Evolutionary conservation across 176 grass and related monocot genomes (phyloP).

Genomic region (barley (Hordeum vulgare)): DNA sequence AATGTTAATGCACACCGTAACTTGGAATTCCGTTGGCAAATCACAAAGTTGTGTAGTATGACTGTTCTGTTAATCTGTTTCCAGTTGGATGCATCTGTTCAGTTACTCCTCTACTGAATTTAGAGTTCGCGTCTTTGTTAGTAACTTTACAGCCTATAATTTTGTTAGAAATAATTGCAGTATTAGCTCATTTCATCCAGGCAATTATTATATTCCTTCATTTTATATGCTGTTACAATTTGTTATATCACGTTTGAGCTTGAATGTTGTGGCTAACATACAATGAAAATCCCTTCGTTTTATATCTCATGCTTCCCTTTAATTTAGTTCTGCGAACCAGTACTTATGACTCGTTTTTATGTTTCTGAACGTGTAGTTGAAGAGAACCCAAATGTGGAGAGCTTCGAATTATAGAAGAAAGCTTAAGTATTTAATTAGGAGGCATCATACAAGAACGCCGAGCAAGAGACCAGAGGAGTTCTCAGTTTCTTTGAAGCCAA

Average conservation of each 20-base stretch:
- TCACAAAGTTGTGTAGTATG: not conserved
- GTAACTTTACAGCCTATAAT: not conserved
- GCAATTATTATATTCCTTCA: not conserved
- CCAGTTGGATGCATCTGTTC: not conserved
- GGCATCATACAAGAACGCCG: constrained; percentile 23
- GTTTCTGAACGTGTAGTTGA: constrained; percentile 32
- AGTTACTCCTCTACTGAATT: not conserved
- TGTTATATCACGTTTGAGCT: not conserved
- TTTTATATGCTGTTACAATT: not conserved
- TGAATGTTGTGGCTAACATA: not conserved
- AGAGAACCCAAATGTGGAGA: constrained; percentile 26
- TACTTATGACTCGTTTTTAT: not conserved
- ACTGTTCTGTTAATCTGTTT: not conserved
- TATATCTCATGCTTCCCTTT: not conserved
- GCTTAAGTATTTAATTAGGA: constrained; percentile 24
- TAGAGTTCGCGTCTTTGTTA: not conserved
- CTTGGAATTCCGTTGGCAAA: not conserved
- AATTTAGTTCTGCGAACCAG: not conserved
- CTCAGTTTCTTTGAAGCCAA: constrained; percentile 26
- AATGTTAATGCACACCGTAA: not conserved
- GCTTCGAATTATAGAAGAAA: constrained; percentile 30
- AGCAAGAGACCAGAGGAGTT: constrained; percentile 30
- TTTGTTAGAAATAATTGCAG: not conserved
- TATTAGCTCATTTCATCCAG: not conserved
- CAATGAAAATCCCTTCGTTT: not conserved